Evolutionary conservation across 306 rosid species (phyloP), one percentile per base, ranked within the genome.

Genomic region (Luffa aegyptiaca): DNA sequence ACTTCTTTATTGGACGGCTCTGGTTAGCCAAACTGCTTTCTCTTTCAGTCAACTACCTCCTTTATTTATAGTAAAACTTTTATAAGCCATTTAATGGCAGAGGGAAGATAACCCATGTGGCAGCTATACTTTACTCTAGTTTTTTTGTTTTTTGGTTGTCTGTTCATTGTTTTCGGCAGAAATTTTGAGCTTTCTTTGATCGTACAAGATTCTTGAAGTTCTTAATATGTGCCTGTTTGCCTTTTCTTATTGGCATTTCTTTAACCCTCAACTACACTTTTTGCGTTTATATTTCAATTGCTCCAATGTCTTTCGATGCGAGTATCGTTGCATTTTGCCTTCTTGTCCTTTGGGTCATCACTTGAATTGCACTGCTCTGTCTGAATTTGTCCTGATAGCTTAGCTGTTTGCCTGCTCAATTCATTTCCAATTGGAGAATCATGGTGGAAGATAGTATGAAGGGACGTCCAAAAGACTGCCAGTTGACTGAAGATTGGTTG

Each of bases 401-500:
- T 85, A 81, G 89, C 82, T 84, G 65, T 77, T 76, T 52, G n/a
- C 84, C 84, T 84, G 48, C 87, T 86, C 59, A 20, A 61, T 17
- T 62, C 41, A 56, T 55, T 68, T 82, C 41, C 68, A 41, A 83
- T 75, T 49, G 71, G 75, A 42, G 75, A 79, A 86, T 83, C 92
- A 94, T 95, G 97, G 97, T 87, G 74, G 97, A 89, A 84, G 93
- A 87, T 39, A 63, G 83, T 13, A 78, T 65, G 56, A 70, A 81
- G 46, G 77, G 55, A 33, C 89, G 81, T 59, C 62, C 46, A 18
- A 81, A 63, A 1, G 86, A 86, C 56, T 57, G 82, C 10, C 61
- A 73, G 80, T 87, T 92, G 0, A 86, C 90, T 18, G 99, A 93
- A 83, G 93, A 91, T 1, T 93, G 96, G 90, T 78, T 91, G 75